These are phyloP conservation scores for Mucor racemosus DNA, from an alignment of 371 early-diverging fungal genomes.

Conservation along the genomic window DNA sequence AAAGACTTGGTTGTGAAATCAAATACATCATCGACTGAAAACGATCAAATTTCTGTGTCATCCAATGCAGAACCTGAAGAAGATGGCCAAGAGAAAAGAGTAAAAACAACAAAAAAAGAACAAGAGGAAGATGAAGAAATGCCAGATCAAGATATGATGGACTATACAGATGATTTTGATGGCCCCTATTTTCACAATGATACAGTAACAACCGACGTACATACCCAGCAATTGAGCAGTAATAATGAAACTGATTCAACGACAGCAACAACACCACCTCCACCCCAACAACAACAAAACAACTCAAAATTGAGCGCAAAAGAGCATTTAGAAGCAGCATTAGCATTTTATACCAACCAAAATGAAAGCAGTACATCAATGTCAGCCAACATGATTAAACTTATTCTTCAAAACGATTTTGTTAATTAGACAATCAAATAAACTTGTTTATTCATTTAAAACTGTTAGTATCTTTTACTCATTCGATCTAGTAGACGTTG, in stretches of 20 bases:
- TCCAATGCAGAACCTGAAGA: not conserved
- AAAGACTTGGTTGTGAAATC: not conserved
- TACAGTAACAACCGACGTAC: not conserved
- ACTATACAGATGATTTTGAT: conserved; percentile 4
- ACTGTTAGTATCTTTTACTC: conserved; percentile 1
- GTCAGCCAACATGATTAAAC: conserved; percentile 27
- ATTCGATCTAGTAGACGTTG: conserved; percentile 13
- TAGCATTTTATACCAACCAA: conserved; percentile 24
- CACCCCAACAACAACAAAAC: not conserved
- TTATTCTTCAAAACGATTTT: conserved; percentile 30
- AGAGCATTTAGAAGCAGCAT: conserved; percentile 24
- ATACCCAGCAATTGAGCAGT: not conserved
- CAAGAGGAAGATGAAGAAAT: not conserved
- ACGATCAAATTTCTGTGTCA: not conserved
- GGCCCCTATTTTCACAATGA: not conserved
- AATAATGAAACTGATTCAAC: not conserved
- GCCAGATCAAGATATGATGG: not conserved
- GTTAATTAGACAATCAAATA: not conserved
- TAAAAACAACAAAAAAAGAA: not conserved
- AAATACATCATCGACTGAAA: not conserved
- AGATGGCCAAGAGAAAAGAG: not conserved
- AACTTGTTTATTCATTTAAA: not conserved
- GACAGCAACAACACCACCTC: not conserved
- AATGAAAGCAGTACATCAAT: conserved; percentile 11
- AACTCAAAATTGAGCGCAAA: conserved; percentile 12